Percentiles rank a stretch among this genome's conserved stretches.
Evolutionary conservation across 2,329 filamentous ascomycete genomes (phyloP).

Genomic region (Exophiala alcalophila): DNA sequence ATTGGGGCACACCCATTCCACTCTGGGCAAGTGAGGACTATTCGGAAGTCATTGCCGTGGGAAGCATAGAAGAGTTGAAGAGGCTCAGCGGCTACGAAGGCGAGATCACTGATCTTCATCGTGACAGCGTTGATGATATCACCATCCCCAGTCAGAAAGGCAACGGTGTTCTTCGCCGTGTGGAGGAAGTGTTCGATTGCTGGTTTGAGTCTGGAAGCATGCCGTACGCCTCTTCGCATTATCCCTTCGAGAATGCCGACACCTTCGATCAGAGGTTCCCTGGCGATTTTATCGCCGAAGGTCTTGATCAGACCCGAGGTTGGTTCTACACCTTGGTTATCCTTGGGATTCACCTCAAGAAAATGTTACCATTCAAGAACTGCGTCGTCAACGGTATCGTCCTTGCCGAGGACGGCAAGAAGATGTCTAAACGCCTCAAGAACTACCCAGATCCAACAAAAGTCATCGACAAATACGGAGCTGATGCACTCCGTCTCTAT

Average conservation of each 20-base stretch:
- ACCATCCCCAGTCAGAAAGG: constrained; percentile 82
- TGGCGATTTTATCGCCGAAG: constrained; percentile 84
- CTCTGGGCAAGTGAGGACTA: constrained; percentile 82
- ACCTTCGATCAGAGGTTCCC: constrained; percentile 73
- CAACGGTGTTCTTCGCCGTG: constrained; percentile 70
- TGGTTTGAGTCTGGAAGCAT: constrained; percentile 92
- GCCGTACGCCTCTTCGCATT: constrained; percentile 82
- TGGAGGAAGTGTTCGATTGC: constrained; percentile 85
- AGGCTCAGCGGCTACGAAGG: constrained; percentile 74
- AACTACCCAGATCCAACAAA: constrained; percentile 81
- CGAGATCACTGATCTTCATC: constrained; percentile 75
- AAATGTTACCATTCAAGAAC: constrained; percentile 78
- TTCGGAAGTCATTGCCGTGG: constrained; percentile 76
- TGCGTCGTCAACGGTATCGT: constrained; percentile 88
- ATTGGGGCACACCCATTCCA: constrained; percentile 86
- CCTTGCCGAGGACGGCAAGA: constrained; percentile 84
- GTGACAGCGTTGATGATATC: constrained; percentile 83
- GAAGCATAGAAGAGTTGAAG: constrained; percentile 75
- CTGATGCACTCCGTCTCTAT: constrained; percentile 85
- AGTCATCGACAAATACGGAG: constrained; percentile 79
- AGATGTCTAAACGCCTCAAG: constrained; percentile 91
- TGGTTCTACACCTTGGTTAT: constrained; percentile 91
- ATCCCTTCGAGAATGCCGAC: constrained; percentile 79
- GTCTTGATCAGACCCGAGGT: constrained; percentile 81
- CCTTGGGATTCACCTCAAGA: constrained; percentile 78